Evolutionary conservation across 1,139 yeast species (phyloP).

Genomic region (Yamadazyma pseudoaaseri): DNA sequence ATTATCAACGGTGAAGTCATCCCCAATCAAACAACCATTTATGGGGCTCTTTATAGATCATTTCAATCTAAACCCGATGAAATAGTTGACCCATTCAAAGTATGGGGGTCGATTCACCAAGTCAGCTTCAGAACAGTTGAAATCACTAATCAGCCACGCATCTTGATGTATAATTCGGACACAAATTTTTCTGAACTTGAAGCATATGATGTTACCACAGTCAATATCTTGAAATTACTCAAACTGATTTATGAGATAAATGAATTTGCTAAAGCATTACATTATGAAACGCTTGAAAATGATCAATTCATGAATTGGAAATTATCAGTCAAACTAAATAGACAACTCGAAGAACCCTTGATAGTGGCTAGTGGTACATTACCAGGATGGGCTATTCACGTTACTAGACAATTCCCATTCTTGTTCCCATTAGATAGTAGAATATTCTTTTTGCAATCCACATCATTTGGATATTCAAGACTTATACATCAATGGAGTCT

Average conservation of each 20-base stretch:
- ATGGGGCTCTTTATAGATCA: constrained; percentile 71
- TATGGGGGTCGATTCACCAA: constrained; percentile 59
- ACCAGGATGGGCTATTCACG: constrained; percentile 80
- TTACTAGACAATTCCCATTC: constrained; percentile 75
- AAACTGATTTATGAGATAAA: constrained; percentile 53
- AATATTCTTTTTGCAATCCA: constrained; percentile 74
- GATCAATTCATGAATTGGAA: constrained; percentile 73
- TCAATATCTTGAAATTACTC: constrained; percentile 55
- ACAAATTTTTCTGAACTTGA: constrained; percentile 33
- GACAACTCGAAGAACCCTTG: constrained; percentile 88
- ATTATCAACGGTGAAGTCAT: constrained; percentile 58
- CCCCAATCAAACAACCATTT: constrained; percentile 71
- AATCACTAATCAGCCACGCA: not conserved
- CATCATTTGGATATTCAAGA: constrained; percentile 90
- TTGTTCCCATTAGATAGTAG: constrained; percentile 84
- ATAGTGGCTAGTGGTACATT: constrained; percentile 84
- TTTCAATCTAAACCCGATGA: constrained; percentile 40
- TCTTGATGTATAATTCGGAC: constrained; percentile 12
- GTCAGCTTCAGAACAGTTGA: constrained; percentile 41
- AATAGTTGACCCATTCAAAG: constrained; percentile 44
- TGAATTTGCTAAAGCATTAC: constrained; percentile 22
- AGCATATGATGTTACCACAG: constrained; percentile 42
- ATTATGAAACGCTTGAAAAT: constrained; percentile 22
- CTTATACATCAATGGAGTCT: constrained; percentile 77
- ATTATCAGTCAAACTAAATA: constrained; percentile 78